A percentile compares a stretch with the other conserved stretches of the same genome.
These are phyloP conservation scores for Noccaea bulbosa DNA, from an alignment of 345 rosid genomes.

Conservation along the genomic window DNA sequence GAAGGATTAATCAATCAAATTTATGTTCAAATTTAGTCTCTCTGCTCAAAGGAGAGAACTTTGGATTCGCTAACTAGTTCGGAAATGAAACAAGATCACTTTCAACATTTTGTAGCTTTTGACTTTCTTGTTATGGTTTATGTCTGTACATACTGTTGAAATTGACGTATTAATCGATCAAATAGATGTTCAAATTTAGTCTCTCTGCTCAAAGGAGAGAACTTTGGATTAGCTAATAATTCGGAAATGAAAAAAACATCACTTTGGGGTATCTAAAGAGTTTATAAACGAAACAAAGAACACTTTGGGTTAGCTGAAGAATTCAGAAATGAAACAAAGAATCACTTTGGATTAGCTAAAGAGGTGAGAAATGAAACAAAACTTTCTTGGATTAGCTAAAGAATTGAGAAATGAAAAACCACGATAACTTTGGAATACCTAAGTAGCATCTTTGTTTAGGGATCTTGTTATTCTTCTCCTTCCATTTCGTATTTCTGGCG, in stretches of 20 bases:
- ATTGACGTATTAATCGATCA: background rate
- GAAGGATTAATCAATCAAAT: background rate
- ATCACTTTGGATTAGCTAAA: too few relatives aligned
- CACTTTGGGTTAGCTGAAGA: background rate
- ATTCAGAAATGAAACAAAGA: too few relatives aligned
- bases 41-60: background rate
- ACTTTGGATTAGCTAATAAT: background rate
- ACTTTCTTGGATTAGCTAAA: background rate
- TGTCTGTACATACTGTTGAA: conserved; percentile 6
- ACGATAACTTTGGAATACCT: too few relatives aligned
- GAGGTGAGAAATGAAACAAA: too few relatives aligned
- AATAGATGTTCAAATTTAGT: too few relatives aligned
- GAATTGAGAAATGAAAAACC: too few relatives aligned
- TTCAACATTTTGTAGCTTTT: background rate
- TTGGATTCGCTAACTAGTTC: background rate
- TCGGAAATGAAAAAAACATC: background rate
- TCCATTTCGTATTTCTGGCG: background rate
- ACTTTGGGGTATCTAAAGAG: background rate
- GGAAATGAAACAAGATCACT: background rate
- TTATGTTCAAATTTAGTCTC: background rate
- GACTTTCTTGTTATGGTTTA: too few relatives aligned
- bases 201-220: background rate
- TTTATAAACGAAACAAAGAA: background rate
- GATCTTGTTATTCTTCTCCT: background rate
- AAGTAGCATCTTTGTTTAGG: too few relatives aligned